Conservation (phyloP, 2,329 filamentous ascomycete genomes). For the Acrocalymma vagum region DNA sequence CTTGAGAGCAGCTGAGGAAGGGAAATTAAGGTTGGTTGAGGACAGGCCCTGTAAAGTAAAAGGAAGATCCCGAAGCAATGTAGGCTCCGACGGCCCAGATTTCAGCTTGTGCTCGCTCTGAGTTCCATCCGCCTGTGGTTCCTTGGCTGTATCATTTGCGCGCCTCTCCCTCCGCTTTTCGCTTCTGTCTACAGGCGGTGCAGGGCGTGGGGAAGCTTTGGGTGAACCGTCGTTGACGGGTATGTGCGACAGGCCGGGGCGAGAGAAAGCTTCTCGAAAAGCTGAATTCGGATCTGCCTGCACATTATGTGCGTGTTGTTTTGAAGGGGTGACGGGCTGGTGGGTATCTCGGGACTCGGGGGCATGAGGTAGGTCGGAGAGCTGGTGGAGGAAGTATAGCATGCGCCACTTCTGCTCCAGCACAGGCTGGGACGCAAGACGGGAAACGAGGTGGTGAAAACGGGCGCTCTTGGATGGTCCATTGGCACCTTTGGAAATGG, state of each 20-base stretch:
- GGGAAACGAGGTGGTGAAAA: conserved; percentile 90
- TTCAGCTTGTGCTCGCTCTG: conserved; percentile 15
- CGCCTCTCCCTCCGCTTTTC: conserved; percentile 39
- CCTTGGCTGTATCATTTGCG: conserved; percentile 29
- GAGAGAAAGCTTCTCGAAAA: conserved; percentile 59
- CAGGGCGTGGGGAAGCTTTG: conserved; percentile 28
- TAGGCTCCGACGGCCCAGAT: conserved; percentile 52
- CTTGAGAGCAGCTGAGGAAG: conserved; percentile 72
- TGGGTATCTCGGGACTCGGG: conserved; percentile 24
- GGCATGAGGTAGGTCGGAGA: conserved; percentile 67
- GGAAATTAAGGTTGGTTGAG: conserved; percentile 83
- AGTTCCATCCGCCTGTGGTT: conserved; percentile 26
- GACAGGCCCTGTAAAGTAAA: conserved; percentile 94
- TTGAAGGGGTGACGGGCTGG: conserved; percentile 39
- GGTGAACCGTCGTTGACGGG: conserved; percentile 42
- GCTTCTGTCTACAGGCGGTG: conserved; percentile 26
- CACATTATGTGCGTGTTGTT: conserved; percentile 21
- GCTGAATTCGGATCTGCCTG: conserved; percentile 34
- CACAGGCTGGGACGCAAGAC: conserved; percentile 88
- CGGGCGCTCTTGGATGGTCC: conserved; percentile 75
- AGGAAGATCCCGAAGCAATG: conserved; percentile 73
- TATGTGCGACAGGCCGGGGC: conserved; percentile 53
- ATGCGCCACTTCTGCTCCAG: conserved; percentile 97
- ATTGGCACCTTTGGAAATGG: conserved; percentile 77
- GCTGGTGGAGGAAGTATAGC: conserved; percentile 85